Percentiles rank a stretch among this genome's conserved stretches.
Conservation (phyloP, 1,284 basidiomycete species). For the Boletus semigastroideus region DNA sequence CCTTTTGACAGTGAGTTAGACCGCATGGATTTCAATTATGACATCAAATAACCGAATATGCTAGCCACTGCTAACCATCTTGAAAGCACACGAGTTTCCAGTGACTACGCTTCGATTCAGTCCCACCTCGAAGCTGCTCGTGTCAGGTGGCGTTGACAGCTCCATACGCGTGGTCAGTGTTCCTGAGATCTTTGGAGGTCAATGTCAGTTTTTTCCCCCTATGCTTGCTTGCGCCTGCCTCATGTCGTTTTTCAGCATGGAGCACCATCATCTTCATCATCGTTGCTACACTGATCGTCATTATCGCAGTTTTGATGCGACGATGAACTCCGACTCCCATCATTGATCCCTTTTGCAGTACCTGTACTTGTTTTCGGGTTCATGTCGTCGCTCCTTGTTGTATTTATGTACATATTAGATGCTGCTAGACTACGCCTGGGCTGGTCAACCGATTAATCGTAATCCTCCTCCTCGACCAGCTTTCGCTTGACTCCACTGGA, state of each 20-base stretch:
- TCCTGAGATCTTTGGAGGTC: constrained; percentile 53
- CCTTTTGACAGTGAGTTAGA: constrained; percentile 67
- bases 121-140: constrained; percentile 77
- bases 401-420: constrained; percentile 34
- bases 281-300: constrained; percentile 29
- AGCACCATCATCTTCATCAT: constrained; percentile 38
- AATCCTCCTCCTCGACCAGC: constrained; percentile 82
- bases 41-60: constrained; percentile 6
- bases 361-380: not conserved
- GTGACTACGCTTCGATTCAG: constrained; percentile 90
- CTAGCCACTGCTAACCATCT: constrained; percentile 83
- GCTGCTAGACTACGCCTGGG: constrained; percentile 8
- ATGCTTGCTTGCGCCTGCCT: constrained; percentile 1
- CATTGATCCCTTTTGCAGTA: not conserved
- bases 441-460: constrained; percentile 49
- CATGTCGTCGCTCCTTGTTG: constrained; percentile 10
- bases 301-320: constrained; percentile 34
- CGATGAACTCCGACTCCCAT: constrained; percentile 7
- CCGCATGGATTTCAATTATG: not conserved
- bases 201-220: constrained; percentile 46
- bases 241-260: constrained; percentile 40
- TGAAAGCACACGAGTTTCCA: constrained; percentile 95
- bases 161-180: constrained; percentile 81
- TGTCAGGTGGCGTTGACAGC: constrained; percentile 92
- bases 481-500: constrained; percentile 71